Percentiles rank a stretch among this genome's conserved stretches.
Conservation (phyloP, 1,139 yeast species). For the Nadsonia commutata region DNA sequence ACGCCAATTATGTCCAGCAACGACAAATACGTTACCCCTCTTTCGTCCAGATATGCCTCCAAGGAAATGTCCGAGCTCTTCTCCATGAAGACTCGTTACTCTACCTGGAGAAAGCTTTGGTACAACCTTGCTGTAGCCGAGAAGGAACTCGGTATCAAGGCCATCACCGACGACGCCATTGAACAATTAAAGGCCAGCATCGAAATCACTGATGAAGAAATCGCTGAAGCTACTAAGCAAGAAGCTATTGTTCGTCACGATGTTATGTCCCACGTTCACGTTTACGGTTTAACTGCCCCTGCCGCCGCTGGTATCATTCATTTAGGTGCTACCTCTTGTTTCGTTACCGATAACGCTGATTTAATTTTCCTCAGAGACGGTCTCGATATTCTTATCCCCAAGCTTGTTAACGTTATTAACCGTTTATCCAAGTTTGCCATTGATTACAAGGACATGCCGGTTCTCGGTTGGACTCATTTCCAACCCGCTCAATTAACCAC, state of each 20-base stretch:
- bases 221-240: conserved; percentile 74
- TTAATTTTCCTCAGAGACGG: conserved; percentile 93
- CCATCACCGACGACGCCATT: conserved; percentile 82
- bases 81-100: conserved; percentile 84
- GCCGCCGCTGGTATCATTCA: conserved; percentile 97
- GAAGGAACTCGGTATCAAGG: conserved; percentile 69
- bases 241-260: conserved; percentile 98
- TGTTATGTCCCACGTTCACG: conserved; percentile 98
- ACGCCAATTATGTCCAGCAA: conserved; percentile 14
- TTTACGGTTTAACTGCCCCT: conserved; percentile 84
- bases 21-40: conserved; percentile 62
- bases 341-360: conserved; percentile 95
- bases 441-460: conserved; percentile 89
- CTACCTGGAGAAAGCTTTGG: conserved; percentile 99
- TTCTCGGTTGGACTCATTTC: conserved; percentile 98
- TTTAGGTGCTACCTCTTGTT: conserved; percentile 97
- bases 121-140: conserved; percentile 91
- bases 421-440: conserved; percentile 78
- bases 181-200: conserved; percentile 68
- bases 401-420: conserved; percentile 88
- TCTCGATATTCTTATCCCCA: conserved; percentile 81
- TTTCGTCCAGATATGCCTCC: conserved; percentile 93
- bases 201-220: conserved; percentile 82
- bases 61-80: conserved; percentile 91
- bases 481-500: conserved; percentile 99